These are phyloP conservation scores for Pseudonectria foliicola DNA, from an alignment of 2,329 filamentous ascomycete genomes.

Conservation along the genomic window DNA sequence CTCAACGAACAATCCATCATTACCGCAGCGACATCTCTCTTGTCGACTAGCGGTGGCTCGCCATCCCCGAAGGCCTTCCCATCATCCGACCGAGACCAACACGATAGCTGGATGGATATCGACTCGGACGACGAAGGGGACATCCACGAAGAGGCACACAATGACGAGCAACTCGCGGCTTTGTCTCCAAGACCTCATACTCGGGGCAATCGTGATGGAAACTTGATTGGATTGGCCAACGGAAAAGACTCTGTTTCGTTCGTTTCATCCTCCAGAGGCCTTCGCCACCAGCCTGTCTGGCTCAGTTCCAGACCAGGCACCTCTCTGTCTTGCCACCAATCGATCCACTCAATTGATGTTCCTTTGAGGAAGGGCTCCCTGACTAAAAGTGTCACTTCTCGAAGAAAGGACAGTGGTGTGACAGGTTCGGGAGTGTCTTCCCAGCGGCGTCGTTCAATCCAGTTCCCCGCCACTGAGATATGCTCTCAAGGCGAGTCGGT, in stretches of 20 bases:
- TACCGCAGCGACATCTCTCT: constrained; percentile 31
- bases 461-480: no score
- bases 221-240: constrained; percentile 9
- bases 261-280: neutral
- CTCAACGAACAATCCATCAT: constrained; percentile 28
- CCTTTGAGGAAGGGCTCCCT: no score
- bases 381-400: no score
- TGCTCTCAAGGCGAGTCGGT: no score
- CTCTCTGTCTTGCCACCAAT: no score
- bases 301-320: no score
- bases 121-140: constrained; percentile 28
- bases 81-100: constrained; percentile 12
- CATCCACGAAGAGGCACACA: constrained; percentile 6
- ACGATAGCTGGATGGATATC: constrained; percentile 31
- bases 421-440: no score
- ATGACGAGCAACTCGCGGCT: constrained; percentile 8
- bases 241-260: constrained; percentile 7
- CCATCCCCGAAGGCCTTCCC: constrained; percentile 20
- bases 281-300: neutral
- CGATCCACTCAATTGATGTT: no score
- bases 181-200: constrained; percentile 27
- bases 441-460: no score
- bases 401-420: no score
- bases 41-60: constrained; percentile 21
- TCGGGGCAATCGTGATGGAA: constrained; percentile 14